Conservation (phyloP, 148 eudicot genomes). For the Fagopyrum tataricum region DNA sequence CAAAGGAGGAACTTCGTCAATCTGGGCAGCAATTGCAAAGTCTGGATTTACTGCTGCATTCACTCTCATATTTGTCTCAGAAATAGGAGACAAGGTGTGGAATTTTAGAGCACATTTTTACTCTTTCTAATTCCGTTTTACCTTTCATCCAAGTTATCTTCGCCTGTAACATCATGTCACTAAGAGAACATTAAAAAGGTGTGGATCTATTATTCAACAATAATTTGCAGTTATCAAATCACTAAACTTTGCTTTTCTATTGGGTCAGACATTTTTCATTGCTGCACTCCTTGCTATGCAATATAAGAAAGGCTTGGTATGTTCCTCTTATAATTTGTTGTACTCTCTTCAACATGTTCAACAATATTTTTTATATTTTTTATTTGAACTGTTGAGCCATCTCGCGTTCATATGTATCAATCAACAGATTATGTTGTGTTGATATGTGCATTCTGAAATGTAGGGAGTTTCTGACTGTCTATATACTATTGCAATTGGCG, state of each 20-base stretch:
- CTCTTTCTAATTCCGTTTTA: neutral
- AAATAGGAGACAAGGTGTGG: slow-evolving; percentile 95
- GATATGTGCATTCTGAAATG: neutral
- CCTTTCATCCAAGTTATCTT: neutral
- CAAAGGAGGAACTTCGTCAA: slow-evolving; percentile 51
- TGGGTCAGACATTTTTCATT: slow-evolving; percentile 85
- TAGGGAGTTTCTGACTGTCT: neutral
- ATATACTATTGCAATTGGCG: slow-evolving; percentile 3
- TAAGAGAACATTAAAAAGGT: neutral
- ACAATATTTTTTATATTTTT: neutral
- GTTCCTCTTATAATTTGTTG: slow-evolving; percentile 13
- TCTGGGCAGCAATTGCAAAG: slow-evolving; percentile 69
- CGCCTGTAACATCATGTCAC: neutral
- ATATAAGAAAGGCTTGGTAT: slow-evolving; percentile 80
- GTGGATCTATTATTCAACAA: neutral
- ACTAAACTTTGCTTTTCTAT: slow-evolving; percentile 15
- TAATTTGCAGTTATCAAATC: too few species aligned
- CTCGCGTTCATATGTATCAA: neutral
- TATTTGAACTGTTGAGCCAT: neutral
- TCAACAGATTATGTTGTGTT: neutral
- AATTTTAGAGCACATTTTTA: slow-evolving; percentile 8
- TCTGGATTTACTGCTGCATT: slow-evolving; percentile 97
- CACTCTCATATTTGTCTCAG: slow-evolving; percentile 80
- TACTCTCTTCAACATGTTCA: slow-evolving; percentile 4
- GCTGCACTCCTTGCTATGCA: slow-evolving; percentile 99